A percentile compares a stretch with the other conserved stretches of the same genome.
phyloP scores from a whole-genome alignment of 805 yeast genomes.

The Wickerhamiella hasegawae region DNA sequence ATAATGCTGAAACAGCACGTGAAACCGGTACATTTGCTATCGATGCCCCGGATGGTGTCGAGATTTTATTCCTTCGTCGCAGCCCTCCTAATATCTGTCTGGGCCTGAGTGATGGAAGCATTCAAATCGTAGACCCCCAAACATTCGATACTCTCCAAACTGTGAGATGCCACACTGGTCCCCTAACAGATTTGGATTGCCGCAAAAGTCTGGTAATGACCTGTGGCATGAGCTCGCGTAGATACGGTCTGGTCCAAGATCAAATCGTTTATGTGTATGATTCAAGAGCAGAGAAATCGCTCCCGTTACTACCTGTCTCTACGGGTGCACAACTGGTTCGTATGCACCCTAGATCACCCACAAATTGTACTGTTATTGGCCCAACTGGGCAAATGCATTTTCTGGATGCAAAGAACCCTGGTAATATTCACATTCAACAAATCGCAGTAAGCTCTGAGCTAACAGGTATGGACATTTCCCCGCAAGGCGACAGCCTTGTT shows the following conservation, averaged over 20 bases:
- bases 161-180: conserved; percentile 24
- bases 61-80: conserved; percentile 18
- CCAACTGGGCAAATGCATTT: conserved; percentile 70
- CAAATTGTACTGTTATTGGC: conserved; percentile 59
- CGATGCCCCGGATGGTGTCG: conserved; percentile 9
- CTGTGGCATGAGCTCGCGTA: conserved; percentile 55
- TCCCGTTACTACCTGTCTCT: conserved; percentile 73
- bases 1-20: conserved; percentile 22
- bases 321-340: conserved; percentile 77
- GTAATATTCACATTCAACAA: conserved; percentile 47
- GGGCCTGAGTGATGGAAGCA: conserved; percentile 22
- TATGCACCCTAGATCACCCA: conserved; percentile 75
- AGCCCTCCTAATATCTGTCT: conserved; percentile 20
- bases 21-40: conserved; percentile 21
- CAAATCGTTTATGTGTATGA: conserved; percentile 77
- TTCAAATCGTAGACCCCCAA: conserved; percentile 23
- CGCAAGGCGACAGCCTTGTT: conserved; percentile 63
- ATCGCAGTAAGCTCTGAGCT: conserved; percentile 37
- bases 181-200: conserved; percentile 25
- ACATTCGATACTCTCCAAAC: conserved; percentile 19
- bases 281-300: conserved; percentile 48
- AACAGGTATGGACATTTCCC: conserved; percentile 37
- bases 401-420: conserved; percentile 69
- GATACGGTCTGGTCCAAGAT: conserved; percentile 48
- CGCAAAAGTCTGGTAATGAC: conserved; percentile 32